A percentile compares a stretch with the other conserved stretches of the same genome.
Conservation (phyloP, 441 rosid genomes). For the Adansonia grandidieri region DNA sequence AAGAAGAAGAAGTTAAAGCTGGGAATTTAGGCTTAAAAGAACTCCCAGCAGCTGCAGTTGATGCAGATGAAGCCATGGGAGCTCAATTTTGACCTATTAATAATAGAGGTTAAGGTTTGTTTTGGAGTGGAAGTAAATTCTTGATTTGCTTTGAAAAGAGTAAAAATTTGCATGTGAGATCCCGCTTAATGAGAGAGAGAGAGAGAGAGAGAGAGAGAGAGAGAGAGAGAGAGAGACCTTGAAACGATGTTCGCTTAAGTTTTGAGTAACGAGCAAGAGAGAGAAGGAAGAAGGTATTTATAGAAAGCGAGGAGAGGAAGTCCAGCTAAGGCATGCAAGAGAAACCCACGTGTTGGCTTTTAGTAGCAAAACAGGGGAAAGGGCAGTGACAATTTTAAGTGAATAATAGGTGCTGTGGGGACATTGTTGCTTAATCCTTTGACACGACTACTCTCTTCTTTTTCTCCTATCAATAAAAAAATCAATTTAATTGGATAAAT, state of each 20-base stretch:
- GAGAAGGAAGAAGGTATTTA: neutral
- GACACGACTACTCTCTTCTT: slow-evolving; percentile 26
- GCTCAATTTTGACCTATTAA: neutral
- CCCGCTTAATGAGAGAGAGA: too few relatives aligned
- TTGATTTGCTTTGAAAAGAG: neutral
- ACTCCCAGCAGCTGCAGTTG: neutral
- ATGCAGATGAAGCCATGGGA: slow-evolving; percentile 33
- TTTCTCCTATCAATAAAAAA: neutral
- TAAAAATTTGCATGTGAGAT: neutral
- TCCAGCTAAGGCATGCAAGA: slow-evolving; percentile 37
- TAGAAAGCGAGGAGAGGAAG: slow-evolving; percentile 21
- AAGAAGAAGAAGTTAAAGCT: neutral
- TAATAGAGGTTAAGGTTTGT: neutral
- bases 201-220: too few relatives aligned
- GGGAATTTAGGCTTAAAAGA: slow-evolving; percentile 31
- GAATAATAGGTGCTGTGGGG: neutral
- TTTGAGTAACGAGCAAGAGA: neutral
- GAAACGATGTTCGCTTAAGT: neutral
- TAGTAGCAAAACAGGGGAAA: neutral
- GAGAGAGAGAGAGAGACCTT: neutral
- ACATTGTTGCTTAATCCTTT: slow-evolving; percentile 15
- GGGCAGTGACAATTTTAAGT: neutral
- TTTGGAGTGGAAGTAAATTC: neutral
- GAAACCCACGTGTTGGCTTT: slow-evolving; percentile 43
- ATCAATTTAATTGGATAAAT: neutral